Base-by-base conservation (phyloP, 2,329 filamentous ascomycete species). In the Pseudogymnoascus sp. region DNA sequence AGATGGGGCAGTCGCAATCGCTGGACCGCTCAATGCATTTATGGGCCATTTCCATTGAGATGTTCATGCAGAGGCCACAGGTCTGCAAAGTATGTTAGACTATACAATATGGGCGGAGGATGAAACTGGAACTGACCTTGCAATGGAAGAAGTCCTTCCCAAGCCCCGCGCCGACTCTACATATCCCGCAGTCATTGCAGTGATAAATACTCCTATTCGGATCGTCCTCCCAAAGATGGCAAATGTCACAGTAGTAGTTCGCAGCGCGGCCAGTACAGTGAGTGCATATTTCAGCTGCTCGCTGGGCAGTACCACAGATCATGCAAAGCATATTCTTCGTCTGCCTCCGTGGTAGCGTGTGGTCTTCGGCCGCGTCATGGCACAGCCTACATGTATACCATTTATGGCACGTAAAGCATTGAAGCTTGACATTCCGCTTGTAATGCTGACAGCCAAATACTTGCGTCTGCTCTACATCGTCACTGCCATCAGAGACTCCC, bases 111-210 rank as follows among this genome's bases (percentile, higher is more conserved):
- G 7, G 20, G 38, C n/a, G 11, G 28, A 18, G 18, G 18, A 18
- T 18, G 18, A 18, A 18, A 18, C 18, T 18, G 18, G 18, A 25
- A 68, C 76, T 73, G 77, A 93, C 91, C 84, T 96, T 95, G 88
- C 94, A 99, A 74, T 99, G 94, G 70, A 95, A 92, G 72, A 96
- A 99, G 72, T 99, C 94, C 72, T 96, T 97, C 3, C 94, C 93
- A 30, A 99, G 78, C 1, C 94, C 94, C 72, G 91, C 85, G 1
- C 94, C 94, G 62, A 92, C 87, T 62, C 94, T 84, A 72, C 94
- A 99, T 64, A 99, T 96, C 4, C 94, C 94, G 74, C 94, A 99
- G 70, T 97, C 94, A 70, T 86, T 84, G 74, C 94, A 99, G 72
- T 99, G 94, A 71, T 99, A 99, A 62, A 97, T 96, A 66, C 87